A percentile compares a stretch with the other conserved stretches of the same genome.
Conservation (phyloP, 2,329 filamentous ascomycete genomes). For the Diaporthe australafricana region DNA sequence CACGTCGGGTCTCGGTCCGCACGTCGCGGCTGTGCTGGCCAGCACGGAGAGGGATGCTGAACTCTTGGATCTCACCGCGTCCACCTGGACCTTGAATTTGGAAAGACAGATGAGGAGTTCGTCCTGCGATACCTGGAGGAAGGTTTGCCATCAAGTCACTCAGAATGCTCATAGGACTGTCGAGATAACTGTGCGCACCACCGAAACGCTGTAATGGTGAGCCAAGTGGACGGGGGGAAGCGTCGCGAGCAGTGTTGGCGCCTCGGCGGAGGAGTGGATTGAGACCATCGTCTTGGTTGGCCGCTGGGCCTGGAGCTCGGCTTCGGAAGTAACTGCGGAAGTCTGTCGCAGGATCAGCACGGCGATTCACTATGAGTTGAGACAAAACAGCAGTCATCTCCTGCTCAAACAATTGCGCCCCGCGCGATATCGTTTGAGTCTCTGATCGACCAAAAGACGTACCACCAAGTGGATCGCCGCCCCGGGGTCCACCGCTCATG, state of each 20-base stretch:
- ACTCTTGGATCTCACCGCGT: constrained; percentile 63
- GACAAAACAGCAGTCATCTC: constrained; percentile 31
- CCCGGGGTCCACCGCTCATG: constrained; percentile 66
- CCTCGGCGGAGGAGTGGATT: constrained; percentile 86
- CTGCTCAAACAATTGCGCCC: constrained; percentile 28
- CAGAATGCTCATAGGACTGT: constrained; percentile 66
- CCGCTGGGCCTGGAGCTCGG: constrained; percentile 64
- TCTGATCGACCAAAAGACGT: constrained; percentile 45
- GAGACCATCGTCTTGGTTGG: constrained; percentile 79
- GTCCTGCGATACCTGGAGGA: constrained; percentile 59
- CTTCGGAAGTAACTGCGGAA: constrained; percentile 64
- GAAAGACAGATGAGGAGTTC: constrained; percentile 64
- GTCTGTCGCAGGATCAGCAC: constrained; percentile 47
- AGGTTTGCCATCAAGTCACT: constrained; percentile 68
- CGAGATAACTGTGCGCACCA: constrained; percentile 56
- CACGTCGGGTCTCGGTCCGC: constrained; percentile 62
- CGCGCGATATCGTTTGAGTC: constrained; percentile 23
- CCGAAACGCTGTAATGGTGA: constrained; percentile 63
- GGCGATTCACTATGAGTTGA: constrained; percentile 30
- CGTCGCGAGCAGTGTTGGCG: constrained; percentile 56
- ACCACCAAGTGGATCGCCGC: constrained; percentile 61
- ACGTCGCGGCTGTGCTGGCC: constrained; percentile 51
- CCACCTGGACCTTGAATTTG: constrained; percentile 65
- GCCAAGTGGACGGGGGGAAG: constrained; percentile 60
- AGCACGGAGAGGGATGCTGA: constrained; percentile 54